Evolutionary conservation across 2,329 filamentous ascomycete species (phyloP).

Genomic region (Didymella pomorum): DNA sequence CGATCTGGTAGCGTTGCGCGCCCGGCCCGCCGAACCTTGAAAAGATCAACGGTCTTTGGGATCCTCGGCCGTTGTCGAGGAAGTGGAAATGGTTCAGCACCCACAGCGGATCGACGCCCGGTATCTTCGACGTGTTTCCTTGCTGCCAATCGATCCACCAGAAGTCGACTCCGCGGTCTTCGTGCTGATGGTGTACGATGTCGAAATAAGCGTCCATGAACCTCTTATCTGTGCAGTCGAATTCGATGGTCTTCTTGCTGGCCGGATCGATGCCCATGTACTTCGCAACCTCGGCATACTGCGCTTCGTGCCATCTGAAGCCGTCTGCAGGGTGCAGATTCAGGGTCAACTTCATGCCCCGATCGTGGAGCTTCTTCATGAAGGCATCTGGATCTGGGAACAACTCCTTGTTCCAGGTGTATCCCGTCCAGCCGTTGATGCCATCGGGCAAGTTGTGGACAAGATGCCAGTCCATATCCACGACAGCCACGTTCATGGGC

Average conservation of each 20-base stretch:
- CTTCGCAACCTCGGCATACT: constrained; percentile 63
- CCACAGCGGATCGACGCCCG: constrained; percentile 70
- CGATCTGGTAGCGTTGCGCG: constrained; percentile 69
- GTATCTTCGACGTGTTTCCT: constrained; percentile 62
- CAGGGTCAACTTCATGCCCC: constrained; percentile 63
- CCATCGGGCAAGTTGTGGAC: constrained; percentile 52
- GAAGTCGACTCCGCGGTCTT: constrained; percentile 66
- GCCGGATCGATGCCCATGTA: constrained; percentile 61
- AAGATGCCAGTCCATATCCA: constrained; percentile 74
- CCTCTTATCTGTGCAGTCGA: constrained; percentile 62
- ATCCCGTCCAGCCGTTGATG: constrained; percentile 66
- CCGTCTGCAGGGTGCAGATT: constrained; percentile 71
- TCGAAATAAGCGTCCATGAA: constrained; percentile 68
- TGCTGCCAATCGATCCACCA: constrained; percentile 77
- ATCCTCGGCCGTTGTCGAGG: constrained; percentile 58
- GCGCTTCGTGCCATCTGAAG: constrained; percentile 64
- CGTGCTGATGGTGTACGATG: constrained; percentile 64
- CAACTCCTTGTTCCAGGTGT: constrained; percentile 67
- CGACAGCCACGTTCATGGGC: constrained; percentile 66
- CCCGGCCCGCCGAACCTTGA: constrained; percentile 70
- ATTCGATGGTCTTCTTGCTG: constrained; percentile 61
- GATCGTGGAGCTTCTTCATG: constrained; percentile 59
- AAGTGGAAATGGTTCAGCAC: constrained; percentile 72
- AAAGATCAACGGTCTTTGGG: constrained; percentile 62
- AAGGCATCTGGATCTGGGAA: constrained; percentile 66